Base-by-base conservation (phyloP, 495 filamentous ascomycete species). In the Penicillium simplicissimum region DNA sequence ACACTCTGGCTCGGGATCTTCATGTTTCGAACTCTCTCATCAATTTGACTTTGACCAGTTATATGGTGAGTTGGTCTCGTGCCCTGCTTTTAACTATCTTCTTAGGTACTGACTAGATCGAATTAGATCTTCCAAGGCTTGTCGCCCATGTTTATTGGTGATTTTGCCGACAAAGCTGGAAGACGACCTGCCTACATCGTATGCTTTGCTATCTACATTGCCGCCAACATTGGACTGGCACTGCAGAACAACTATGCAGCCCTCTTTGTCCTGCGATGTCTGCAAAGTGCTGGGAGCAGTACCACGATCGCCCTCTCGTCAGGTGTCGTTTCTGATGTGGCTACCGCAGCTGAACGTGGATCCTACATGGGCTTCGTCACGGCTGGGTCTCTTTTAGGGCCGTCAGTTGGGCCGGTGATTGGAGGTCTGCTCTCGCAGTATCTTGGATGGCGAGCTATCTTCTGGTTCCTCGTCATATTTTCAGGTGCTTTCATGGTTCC, bases 391-490 rank as follows among this genome's bases (percentile, higher is more conserved):
- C 61, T 71, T 2, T 31, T 73, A 31, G 86, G 84, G 0, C 84
- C 85, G 1, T 77, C 83, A 1, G 58, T 89, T 1, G 85, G 84
- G 7, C 87, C 87, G 0, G 81, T 89, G 0, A 79, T 92, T 37
- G 90, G 89, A 10, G 89, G 89, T 0, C 56, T 90, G 2, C 73
- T 91, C 0, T 73, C 82, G 8, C 79, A 90, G 57, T 88, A 83
- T 58, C 78, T 92, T 4, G 88, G 86, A 0, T 92, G 88, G 89
- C 70, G 84, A 33, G 79, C 84, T 23, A 88, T 90, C 43, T 93
- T 93, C 70, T 91, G 88, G 88, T 90, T 91, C 65, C 77, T 90
- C n/a, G 76, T 81, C 43, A 90, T 90, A 52, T 74, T 87, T 38
- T 73, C 80, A 13, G 82, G 77, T 0, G 75, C 77, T 8, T 65